These are phyloP conservation scores for Prototheca stagnorum DNA, from an alignment of 163 green algal genomes.

Conservation along the genomic window DNA sequence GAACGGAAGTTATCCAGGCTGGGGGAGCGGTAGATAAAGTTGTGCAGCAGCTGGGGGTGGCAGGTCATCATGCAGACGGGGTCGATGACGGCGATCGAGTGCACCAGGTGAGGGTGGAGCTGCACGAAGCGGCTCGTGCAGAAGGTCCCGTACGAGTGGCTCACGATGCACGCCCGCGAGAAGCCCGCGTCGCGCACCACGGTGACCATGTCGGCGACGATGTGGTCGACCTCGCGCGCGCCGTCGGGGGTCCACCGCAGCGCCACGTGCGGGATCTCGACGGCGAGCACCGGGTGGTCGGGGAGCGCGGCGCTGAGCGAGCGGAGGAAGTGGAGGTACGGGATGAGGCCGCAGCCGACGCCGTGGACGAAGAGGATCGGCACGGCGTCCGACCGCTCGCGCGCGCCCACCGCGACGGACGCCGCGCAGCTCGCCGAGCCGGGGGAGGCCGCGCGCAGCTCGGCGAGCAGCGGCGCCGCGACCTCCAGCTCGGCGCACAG, in stretches of 20 bases:
- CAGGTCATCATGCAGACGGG: conserved; percentile 36
- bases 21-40: conserved; percentile 30
- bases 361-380: conserved; percentile 42
- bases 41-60: conserved; percentile 34
- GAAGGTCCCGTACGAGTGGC: conserved; percentile 39
- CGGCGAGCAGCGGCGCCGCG: no score
- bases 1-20: conserved; percentile 1
- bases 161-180: conserved; percentile 16
- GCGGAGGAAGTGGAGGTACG: conserved; percentile 31
- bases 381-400: background rate
- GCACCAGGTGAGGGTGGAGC: conserved; percentile 23
- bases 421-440: background rate
- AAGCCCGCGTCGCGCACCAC: conserved; percentile 15
- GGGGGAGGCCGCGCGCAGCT: background rate
- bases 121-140: conserved; percentile 20
- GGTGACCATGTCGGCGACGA: conserved; percentile 14
- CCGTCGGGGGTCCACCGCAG: conserved; percentile 7
- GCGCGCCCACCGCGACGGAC: background rate
- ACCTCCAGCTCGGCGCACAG: background rate
- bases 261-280: conserved; percentile 16
- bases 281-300: conserved; percentile 11
- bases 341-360: conserved; percentile 34
- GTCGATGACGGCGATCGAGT: conserved; percentile 27
- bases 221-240: conserved; percentile 16
- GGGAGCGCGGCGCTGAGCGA: conserved; percentile 9